Base-by-base conservation (phyloP, 257 asterid species). In the Petunia secreta region DNA sequence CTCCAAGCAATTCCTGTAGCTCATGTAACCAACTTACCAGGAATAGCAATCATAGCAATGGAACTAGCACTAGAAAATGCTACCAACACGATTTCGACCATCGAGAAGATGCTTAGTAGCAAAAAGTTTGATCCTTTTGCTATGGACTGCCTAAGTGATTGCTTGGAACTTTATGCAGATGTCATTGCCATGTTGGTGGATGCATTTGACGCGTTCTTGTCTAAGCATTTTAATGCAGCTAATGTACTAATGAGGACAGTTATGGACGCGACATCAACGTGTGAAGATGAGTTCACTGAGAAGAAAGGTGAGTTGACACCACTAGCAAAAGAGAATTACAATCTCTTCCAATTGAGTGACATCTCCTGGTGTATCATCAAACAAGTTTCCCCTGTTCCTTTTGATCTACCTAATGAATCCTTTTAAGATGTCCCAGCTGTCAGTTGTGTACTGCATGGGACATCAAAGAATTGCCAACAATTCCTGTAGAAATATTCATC, bases 241-340 rank as follows among this genome's bases (percentile, higher is more conserved):
- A 69, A 54, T 25, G 48, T 85, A 57, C 63, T 74, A 6, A 63
- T 82, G 64, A 75, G 79, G 63, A 63, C 81, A 55, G 87, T 78
- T 57, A 79, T 64, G 81, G 85, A 84, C 39, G 81, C 62, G 2
- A 16, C 82, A 39, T 41, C 46, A 8, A 79, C 64, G 0, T 82
- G 87, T 53, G 82, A 75, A 13, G 87, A 82, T 59, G 85, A 74
- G 76, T 85, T 79, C 58, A 50, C 48, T 8, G 83, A 79, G 82
- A 82, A 82, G 68, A 63, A 66, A 53, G 83, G 80, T 6, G 85
- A 74, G 10, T 39, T 15, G 53, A 10, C 7, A 73, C 83, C 83
- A 53, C 60, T 82, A 37, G 52, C 52, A 3, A 67, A 43, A 63
- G 83, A 85, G 75, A 85, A 85, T 59, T 66, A 82, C 40, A 40